Percentiles rank a stretch among this genome's conserved stretches.
Evolutionary conservation across 352 stramenopile genomes (phyloP).

Genomic region (Pythium phragmitis): DNA sequence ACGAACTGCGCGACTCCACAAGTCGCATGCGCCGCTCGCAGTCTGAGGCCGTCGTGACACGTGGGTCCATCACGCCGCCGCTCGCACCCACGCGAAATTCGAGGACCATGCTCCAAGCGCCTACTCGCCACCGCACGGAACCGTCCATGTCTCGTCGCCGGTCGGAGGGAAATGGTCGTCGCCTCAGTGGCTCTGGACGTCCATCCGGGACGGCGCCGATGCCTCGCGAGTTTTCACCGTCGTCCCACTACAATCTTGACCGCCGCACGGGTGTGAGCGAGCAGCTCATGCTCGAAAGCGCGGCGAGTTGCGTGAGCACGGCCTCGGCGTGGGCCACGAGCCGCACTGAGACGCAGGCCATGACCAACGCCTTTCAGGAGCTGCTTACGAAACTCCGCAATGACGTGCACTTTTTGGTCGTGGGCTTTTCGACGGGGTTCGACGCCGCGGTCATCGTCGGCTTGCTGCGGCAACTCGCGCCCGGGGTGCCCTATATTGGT

Average conservation of each 20-base stretch:
- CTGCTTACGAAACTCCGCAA: constrained; percentile 75
- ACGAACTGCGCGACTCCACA: constrained; percentile 23
- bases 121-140: constrained; percentile 6
- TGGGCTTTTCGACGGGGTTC: constrained; percentile 84
- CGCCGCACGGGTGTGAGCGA: constrained; percentile 45
- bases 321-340: constrained; percentile 76
- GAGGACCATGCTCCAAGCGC: constrained; percentile 17
- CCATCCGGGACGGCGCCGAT: neutral
- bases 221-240: constrained; percentile 8
- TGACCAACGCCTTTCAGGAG: constrained; percentile 78
- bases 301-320: constrained; percentile 60
- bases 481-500: constrained; percentile 81
- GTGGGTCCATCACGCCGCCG: constrained; percentile 2
- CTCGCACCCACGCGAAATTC: constrained; percentile 17
- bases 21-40: constrained; percentile 26
- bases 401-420: constrained; percentile 82
- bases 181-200: constrained; percentile 8
- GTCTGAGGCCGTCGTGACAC: constrained; percentile 15
- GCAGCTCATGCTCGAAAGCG: constrained; percentile 50
- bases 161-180: constrained; percentile 8
- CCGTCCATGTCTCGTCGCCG: neutral
- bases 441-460: constrained; percentile 72
- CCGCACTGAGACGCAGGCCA: constrained; percentile 66
- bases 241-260: constrained; percentile 46
- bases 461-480: constrained; percentile 68